Conservation (phyloP, 441 rosid genomes). For the Populus hybrid region DNA sequence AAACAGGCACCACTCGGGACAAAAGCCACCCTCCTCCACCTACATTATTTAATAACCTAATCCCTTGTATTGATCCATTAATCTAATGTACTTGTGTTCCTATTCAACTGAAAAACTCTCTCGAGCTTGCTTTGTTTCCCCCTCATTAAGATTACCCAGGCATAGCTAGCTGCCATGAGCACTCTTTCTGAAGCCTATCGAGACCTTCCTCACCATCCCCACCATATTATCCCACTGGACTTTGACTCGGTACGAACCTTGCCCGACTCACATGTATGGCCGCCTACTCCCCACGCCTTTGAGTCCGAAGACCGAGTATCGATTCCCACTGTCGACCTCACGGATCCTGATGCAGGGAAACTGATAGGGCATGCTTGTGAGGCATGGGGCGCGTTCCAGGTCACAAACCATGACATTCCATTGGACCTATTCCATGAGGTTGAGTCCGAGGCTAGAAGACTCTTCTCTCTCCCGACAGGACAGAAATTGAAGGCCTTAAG, state of each 20-base stretch:
- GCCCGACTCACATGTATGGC: slow-evolving; percentile 70
- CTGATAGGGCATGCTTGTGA: slow-evolving; percentile 60
- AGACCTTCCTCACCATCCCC: slow-evolving; percentile 34
- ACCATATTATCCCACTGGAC: slow-evolving; percentile 47
- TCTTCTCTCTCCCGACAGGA: slow-evolving; percentile 58
- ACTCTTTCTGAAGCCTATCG: slow-evolving; percentile 35
- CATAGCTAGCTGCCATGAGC: slow-evolving; percentile 17
- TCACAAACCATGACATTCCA: slow-evolving; percentile 64
- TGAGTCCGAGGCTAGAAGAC: slow-evolving; percentile 35
- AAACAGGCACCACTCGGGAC: slow-evolving; percentile 22
- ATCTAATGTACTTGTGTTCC: background rate
- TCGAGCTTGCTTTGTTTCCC: background rate
- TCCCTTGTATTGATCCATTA: background rate
- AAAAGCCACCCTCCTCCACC: slow-evolving; percentile 18
- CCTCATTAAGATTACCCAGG: background rate
- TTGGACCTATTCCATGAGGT: slow-evolving; percentile 31
- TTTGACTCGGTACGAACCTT: slow-evolving; percentile 44
- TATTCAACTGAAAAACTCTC: background rate
- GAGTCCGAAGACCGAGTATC: slow-evolving; percentile 22
- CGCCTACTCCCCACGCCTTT: slow-evolving; percentile 21
- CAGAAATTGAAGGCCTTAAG: slow-evolving; percentile 65
- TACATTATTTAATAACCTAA: slow-evolving; percentile 8
- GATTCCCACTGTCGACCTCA: slow-evolving; percentile 60
- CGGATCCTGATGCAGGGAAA: slow-evolving; percentile 35
- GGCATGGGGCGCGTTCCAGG: slow-evolving; percentile 77